phyloP scores from a whole-genome alignment of 768 basidiomycete species.

The Lyophyllum atratum region DNA sequence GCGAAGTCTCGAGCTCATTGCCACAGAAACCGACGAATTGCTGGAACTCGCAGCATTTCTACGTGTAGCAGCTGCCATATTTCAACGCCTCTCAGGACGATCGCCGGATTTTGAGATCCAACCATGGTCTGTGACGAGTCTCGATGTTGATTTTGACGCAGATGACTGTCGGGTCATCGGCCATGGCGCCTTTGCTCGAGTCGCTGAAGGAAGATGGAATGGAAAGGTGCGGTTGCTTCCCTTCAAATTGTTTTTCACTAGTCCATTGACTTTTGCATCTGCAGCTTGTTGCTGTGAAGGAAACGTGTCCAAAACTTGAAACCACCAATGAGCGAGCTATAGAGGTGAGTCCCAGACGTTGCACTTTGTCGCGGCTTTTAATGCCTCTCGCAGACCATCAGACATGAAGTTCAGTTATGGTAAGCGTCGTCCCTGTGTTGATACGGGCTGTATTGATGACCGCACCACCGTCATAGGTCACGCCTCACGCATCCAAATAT shows the following conservation, averaged over 20 bases:
- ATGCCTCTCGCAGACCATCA: conserved; percentile 33
- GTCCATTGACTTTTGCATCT: background rate
- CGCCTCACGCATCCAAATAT: conserved; percentile 42
- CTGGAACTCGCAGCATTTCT: conserved; percentile 13
- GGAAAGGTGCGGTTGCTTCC: conserved; percentile 14
- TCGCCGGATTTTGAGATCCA: conserved; percentile 19
- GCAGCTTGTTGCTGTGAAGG: conserved; percentile 32
- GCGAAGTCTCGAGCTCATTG: background rate
- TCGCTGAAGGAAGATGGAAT: conserved; percentile 29
- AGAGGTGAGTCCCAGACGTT: conserved; percentile 2
- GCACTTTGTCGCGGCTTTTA: background rate
- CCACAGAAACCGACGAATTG: background rate
- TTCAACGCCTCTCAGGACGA: conserved; percentile 15
- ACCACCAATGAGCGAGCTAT: background rate
- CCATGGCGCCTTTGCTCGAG: conserved; percentile 27
- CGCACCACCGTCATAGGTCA: conserved; percentile 41
- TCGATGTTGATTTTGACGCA: conserved; percentile 24
- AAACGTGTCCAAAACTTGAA: conserved; percentile 22
- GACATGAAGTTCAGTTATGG: conserved; percentile 45
- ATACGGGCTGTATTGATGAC: background rate
- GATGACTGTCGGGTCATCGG: conserved; percentile 21
- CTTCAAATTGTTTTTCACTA: background rate
- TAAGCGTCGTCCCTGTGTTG: conserved; percentile 1
- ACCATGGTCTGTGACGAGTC: conserved; percentile 25
- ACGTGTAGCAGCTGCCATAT: conserved; percentile 9